Evolutionary conservation across 129 eudicot species (phyloP).

Genomic region (Pittosporum tobira): DNA sequence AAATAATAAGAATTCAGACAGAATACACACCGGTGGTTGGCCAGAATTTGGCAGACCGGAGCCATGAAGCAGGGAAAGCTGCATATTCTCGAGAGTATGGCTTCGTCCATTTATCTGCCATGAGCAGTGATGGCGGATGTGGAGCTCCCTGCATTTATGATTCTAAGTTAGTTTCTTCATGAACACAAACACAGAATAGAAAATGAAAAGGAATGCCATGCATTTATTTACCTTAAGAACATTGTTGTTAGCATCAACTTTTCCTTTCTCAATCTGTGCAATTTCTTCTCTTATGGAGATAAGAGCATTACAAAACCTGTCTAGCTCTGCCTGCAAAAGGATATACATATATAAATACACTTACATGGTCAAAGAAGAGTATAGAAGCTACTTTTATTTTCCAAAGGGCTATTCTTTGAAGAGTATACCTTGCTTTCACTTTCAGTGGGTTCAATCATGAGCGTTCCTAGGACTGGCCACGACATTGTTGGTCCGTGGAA

Average conservation of each 20-base stretch:
- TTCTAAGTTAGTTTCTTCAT: conserved; percentile 6
- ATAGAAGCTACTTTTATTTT: not conserved
- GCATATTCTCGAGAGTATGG: conserved; percentile 96
- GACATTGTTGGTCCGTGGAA: conserved; percentile 95
- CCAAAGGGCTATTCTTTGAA: not conserved
- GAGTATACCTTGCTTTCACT: conserved; percentile 86
- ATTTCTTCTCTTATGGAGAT: conserved; percentile 89
- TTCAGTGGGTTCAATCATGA: conserved; percentile 94
- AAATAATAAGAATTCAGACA: no score
- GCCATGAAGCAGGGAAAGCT: conserved; percentile 94
- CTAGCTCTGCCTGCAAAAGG: conserved; percentile 74
- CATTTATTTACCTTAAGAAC: conserved; percentile 97
- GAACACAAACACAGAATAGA: not conserved
- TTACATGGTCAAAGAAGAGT: conserved; percentile 9
- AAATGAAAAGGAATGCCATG: no score
- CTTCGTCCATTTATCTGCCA: conserved; percentile 88
- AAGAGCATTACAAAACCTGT: conserved; percentile 86
- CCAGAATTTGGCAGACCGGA: conserved; percentile 86
- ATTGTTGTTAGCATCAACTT: conserved; percentile 67
- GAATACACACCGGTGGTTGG: conserved; percentile 78
- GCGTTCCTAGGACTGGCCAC: conserved; percentile 96
- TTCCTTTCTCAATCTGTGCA: conserved; percentile 76
- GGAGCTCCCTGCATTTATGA: conserved; percentile 69
- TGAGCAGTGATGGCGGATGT: conserved; percentile 86
- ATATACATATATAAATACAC: not conserved